Evolutionary conservation across 305 asterid species (phyloP), one percentile per base, ranked within the genome.

Genomic region (Fraxinus baroniana): DNA sequence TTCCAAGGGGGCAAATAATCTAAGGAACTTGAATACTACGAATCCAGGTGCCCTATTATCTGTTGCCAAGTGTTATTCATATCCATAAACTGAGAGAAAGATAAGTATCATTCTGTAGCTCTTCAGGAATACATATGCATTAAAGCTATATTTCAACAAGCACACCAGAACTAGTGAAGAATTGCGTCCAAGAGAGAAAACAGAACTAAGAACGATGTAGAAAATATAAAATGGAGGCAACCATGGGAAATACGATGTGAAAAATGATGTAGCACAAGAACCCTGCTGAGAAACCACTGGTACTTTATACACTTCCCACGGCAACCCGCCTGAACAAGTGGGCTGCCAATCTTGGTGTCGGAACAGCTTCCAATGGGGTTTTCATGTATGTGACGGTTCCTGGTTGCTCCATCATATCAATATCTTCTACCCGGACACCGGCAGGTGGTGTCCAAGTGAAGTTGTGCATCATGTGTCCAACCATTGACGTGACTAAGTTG

Each of bases 401-500:
- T 0, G 95, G 95, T 37, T 89, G 93, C 90, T 92, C 97, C 78
- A 89, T 86, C 92, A 91, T 89, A 85, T 92, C 94, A 78, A 92
- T 90, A 32, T 91, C 92, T 46, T 90, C 91, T 0, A 88, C 86
- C 82, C 17, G 86, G 37, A 80, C 82, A 4, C 95, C 91, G 0
- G 81, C 66, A 3, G 92, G 84, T 0, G 89, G 91, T 0, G 86
- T 32, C 93, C 87, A 87, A 0, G 76, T 52, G 84, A 92, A 92
- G 49, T 91, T 89, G 72, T 92, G 97, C 88, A 92, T n/a, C 91
- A 92, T 60, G 78, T 91, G 97, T 5, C 97, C 97, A 85, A 92
- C 35, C 91, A 89, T 87, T 3, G 94, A 92, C 0, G 88, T 87
- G 76, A 91, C 93, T 87, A 92, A 81, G 79, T 84, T 80, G 13